phyloP scores from a whole-genome alignment of 139 green algal species.

The Chlorella sp. region DNA sequence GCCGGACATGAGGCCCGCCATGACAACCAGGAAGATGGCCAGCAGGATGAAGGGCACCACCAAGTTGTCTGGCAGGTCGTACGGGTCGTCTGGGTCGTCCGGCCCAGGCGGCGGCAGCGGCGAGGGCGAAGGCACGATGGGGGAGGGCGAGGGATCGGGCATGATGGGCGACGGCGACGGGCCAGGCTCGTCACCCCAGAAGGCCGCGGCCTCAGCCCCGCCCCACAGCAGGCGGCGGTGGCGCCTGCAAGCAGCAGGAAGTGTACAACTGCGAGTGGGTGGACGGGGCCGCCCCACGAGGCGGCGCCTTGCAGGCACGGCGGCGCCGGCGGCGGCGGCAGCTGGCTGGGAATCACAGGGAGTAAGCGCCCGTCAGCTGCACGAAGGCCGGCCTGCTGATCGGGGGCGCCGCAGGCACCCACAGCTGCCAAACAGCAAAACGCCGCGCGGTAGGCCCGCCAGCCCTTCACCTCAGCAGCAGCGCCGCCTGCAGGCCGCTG shows the following conservation, averaged over 20 bases:
- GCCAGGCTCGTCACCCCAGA: too few relatives aligned
- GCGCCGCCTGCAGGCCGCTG: neutral
- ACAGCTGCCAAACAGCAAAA: too few relatives aligned
- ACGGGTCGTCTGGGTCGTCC: neutral
- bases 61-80: neutral
- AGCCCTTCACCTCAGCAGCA: neutral
- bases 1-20: constrained; percentile 6
- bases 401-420: too few relatives aligned
- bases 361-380: too few relatives aligned
- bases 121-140: neutral
- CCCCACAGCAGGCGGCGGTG: too few relatives aligned
- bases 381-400: too few relatives aligned
- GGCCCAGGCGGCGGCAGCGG: neutral
- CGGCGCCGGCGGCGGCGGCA: neutral
- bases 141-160: neutral
- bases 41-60: constrained; percentile 9
- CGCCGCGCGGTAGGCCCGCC: too few relatives aligned
- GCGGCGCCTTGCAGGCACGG: neutral
- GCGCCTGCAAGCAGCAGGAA: too few relatives aligned
- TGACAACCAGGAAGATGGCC: constrained; percentile 3
- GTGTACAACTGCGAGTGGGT: too few relatives aligned
- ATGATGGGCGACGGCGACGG: too few relatives aligned
- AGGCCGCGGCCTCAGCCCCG: too few relatives aligned
- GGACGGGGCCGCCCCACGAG: too few relatives aligned
- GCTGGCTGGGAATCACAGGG: neutral